A percentile compares a stretch with the other conserved stretches of the same genome.
Evolutionary conservation across 129 eudicot species (phyloP).

Genomic region (Chrysanthemum lavandulifolium): DNA sequence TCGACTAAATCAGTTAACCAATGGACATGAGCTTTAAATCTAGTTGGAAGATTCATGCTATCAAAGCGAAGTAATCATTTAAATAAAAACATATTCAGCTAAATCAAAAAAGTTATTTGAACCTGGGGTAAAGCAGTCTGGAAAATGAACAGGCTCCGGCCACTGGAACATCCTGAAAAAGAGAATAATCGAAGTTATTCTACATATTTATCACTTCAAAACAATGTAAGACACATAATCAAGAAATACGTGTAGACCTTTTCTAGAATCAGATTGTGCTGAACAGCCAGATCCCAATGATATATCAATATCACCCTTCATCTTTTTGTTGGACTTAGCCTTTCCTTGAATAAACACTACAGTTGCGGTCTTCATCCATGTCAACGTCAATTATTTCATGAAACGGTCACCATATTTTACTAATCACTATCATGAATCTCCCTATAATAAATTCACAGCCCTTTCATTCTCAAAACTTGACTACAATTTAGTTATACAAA

Average conservation of each 20-base stretch:
- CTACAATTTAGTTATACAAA: too few relatives aligned
- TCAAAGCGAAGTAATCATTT: conserved; percentile 34
- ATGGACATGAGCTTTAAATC: too few relatives aligned
- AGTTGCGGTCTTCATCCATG: too few relatives aligned
- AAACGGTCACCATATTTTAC: not conserved
- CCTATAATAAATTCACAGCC: not conserved
- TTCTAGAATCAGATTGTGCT: too few relatives aligned
- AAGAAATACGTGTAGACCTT: too few relatives aligned
- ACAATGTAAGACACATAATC: too few relatives aligned
- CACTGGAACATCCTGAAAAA: conserved; percentile 15
- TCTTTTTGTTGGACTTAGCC: conserved; percentile 34
- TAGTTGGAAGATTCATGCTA: too few relatives aligned
- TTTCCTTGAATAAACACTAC: conserved; percentile 32
- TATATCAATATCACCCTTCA: conserved; percentile 40
- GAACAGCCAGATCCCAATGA: too few relatives aligned
- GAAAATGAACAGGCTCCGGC: not conserved
- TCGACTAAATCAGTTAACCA: too few relatives aligned
- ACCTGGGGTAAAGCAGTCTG: conserved; percentile 15
- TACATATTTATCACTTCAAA: not conserved
- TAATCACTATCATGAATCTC: not conserved
- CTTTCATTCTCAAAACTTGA: too few relatives aligned
- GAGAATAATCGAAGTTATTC: not conserved
- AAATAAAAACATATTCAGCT: conserved; percentile 27
- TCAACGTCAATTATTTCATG: too few relatives aligned
- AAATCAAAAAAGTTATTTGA: conserved; percentile 30